A percentile compares a stretch with the other conserved stretches of the same genome.
These are phyloP conservation scores for Aspergillus caelatus DNA, from an alignment of 2,329 filamentous ascomycete genomes.

Conservation along the genomic window DNA sequence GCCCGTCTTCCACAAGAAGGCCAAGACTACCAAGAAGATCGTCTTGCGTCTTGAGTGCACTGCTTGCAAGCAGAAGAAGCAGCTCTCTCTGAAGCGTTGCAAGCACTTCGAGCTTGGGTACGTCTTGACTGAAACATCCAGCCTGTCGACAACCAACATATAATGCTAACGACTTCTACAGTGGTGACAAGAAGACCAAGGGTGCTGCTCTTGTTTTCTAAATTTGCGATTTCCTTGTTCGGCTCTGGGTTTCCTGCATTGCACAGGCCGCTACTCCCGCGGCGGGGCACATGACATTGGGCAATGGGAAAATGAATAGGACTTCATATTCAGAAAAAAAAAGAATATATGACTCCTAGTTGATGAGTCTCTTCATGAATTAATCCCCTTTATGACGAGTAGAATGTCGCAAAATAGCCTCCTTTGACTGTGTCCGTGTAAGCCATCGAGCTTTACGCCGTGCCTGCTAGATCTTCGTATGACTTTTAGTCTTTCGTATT, in stretches of 20 bases:
- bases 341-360: constrained; percentile 40
- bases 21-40: constrained; percentile 99
- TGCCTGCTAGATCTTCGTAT: background rate
- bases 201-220: constrained; percentile 99
- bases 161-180: constrained; percentile 54
- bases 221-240: constrained; percentile 55
- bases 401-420: background rate
- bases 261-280: constrained; percentile 37
- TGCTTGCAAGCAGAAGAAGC: constrained; percentile 95
- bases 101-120: constrained; percentile 99
- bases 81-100: constrained; percentile 98
- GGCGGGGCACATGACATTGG: constrained; percentile 40
- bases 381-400: constrained; percentile 10
- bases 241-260: constrained; percentile 47
- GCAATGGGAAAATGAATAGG: constrained; percentile 48
- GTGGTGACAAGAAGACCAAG: constrained; percentile 99
- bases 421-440: background rate
- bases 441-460: background rate
- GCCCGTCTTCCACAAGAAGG: constrained; percentile 99
- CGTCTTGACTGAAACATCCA: constrained; percentile 42
- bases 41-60: constrained; percentile 98
- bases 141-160: background rate
- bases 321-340: constrained; percentile 43
- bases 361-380: constrained; percentile 35
- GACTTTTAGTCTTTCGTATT: background rate